Base-by-base conservation (phyloP, 768 basidiomycete genomes). In the Lyophyllum semitale region DNA sequence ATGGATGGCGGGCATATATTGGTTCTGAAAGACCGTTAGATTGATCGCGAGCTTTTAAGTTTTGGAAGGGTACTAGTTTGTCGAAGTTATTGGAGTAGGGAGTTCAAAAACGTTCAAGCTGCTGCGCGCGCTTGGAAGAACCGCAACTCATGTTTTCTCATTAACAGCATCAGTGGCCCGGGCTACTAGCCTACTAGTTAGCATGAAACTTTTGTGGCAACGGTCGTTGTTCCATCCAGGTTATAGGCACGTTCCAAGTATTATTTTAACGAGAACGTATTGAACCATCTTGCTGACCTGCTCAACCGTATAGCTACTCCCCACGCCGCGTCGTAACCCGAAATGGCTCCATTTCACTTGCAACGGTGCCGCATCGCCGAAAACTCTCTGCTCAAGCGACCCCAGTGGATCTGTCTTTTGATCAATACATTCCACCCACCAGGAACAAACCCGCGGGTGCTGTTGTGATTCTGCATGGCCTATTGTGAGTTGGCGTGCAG, bases 381-480 rank as follows among this genome's bases (percentile, higher is more conserved):
- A 57, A 27, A 22, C 23, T 38, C 44, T 59, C 55, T 3, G 51
- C 48, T 32, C 29, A 33, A 41, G 30, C 44, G 9, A 37, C 25
- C 33, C 53, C 59, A 42, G 49, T 67, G 15, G 55, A 64, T 30
- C 58, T 67, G 12, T 57, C 59, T 6, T 64, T 56, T n/a, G 48
- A 55, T 25, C 30, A 48, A n/a, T 57, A 59, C 26, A 53, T 62
- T 18, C 62, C 65, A 18, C 32, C 38, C 7, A 48, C 55, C 32
- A 62, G 66, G 4, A 72, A 71, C 44, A 63, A 57, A 38, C 66
- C 59, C 1, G 71, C 75, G 37, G 69, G 67, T 17, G 76, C 84
- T 1, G 68, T 85, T 18, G 70, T 85, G 5, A 80, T 86, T 26
- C 68, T 85, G 23, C 84, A 86, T 55, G 84, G 84, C 1, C 68